phyloP scores from a whole-genome alignment of 176 grass and related monocot species.

The Sorghum bicolor region DNA sequence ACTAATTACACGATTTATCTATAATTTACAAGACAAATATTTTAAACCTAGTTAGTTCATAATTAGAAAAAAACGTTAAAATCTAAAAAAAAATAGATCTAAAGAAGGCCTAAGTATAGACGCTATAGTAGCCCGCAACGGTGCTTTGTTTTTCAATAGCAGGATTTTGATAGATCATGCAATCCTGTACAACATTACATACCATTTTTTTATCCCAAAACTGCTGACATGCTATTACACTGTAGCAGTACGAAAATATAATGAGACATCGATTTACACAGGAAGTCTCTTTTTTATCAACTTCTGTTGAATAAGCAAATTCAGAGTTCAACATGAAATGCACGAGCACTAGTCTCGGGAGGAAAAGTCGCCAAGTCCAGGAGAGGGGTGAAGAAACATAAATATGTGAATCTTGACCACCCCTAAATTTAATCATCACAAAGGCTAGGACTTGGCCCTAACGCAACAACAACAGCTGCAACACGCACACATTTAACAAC shows the following conservation, averaged over 20 bases:
- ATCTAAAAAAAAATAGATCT: too few relatives aligned
- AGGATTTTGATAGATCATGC: not conserved
- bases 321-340: slow-evolving; percentile 32
- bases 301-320: slow-evolving; percentile 44
- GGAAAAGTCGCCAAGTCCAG: slow-evolving; percentile 42
- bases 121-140: not conserved
- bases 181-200: not conserved
- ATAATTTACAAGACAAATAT: too few relatives aligned
- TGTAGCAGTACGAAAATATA: not conserved
- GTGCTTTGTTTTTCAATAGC: not conserved
- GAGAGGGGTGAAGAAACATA: slow-evolving; percentile 53
- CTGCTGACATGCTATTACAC: not conserved
- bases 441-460: slow-evolving; percentile 69
- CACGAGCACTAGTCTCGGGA: slow-evolving; percentile 19
- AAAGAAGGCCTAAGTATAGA: too few relatives aligned
- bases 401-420: slow-evolving; percentile 67
- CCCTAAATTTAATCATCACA: slow-evolving; percentile 56
- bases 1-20: too few relatives aligned
- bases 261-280: not conserved
- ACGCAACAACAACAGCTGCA: slow-evolving; percentile 23
- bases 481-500: slow-evolving; percentile 26
- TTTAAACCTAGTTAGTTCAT: too few relatives aligned
- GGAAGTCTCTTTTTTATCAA: slow-evolving; percentile 30
- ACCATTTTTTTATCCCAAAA: not conserved
- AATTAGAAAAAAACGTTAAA: too few relatives aligned